A percentile compares a stretch with the other conserved stretches of the same genome.
These are phyloP conservation scores for Tricholomella constricta DNA, from an alignment of 768 basidiomycete species.

Conservation along the genomic window DNA sequence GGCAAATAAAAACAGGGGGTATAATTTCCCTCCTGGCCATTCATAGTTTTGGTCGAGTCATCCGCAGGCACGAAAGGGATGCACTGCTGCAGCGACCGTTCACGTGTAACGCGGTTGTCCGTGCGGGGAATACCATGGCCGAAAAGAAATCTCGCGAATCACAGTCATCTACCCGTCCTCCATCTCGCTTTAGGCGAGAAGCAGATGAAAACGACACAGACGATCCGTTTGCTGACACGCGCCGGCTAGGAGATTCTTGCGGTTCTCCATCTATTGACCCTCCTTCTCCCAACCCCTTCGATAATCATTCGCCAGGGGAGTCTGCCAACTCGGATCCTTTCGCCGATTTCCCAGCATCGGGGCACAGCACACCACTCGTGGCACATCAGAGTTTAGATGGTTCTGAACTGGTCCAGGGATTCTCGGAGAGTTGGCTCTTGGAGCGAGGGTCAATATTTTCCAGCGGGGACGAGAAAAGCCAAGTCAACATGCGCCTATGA, in stretches of 20 bases:
- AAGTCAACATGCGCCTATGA: not conserved
- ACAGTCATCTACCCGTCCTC: not conserved
- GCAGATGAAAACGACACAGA: conserved; percentile 12
- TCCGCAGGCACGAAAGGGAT: conserved; percentile 62
- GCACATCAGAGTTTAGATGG: conserved; percentile 25
- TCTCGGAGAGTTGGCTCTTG: conserved; percentile 29
- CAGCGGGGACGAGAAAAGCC: not conserved
- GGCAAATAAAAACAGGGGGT: conserved; percentile 40
- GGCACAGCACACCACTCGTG: conserved; percentile 31
- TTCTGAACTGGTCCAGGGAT: conserved; percentile 23
- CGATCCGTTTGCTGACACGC: conserved; percentile 37
- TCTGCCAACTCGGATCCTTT: conserved; percentile 14
- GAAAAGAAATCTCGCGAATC: conserved; percentile 13
- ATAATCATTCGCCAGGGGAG: conserved; percentile 9
- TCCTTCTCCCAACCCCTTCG: conserved; percentile 8
- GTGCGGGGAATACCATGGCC: conserved; percentile 7
- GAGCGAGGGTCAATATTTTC: conserved; percentile 16
- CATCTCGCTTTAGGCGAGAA: conserved; percentile 9
- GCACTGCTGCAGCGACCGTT: conserved; percentile 49
- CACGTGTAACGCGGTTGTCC: conserved; percentile 8
- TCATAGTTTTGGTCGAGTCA: conserved; percentile 60
- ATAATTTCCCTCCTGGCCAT: conserved; percentile 57
- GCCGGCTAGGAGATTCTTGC: conserved; percentile 19
- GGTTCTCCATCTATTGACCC: conserved; percentile 6
- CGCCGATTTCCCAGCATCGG: conserved; percentile 30